Conservation (phyloP, 2,329 filamentous ascomycete genomes). For the Colletotrichum sidae region DNA sequence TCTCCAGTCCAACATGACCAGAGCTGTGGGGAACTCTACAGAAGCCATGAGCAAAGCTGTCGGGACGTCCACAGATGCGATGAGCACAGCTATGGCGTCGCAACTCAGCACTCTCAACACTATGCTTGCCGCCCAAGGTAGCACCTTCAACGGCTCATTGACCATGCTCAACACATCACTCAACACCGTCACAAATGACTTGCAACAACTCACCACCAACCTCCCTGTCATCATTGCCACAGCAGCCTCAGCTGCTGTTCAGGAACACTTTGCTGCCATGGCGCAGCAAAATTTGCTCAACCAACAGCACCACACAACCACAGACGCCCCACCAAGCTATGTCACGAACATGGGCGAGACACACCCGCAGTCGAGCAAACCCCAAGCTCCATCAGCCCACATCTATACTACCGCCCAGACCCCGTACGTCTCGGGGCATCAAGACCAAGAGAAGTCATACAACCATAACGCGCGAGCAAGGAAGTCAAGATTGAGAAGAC, state of each 20-base stretch:
- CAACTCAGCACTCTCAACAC: neutral
- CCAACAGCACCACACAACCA: neutral
- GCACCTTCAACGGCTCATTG: neutral
- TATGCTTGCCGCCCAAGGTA: neutral
- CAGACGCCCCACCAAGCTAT: slow-evolving; percentile 7
- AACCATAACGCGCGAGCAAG: neutral
- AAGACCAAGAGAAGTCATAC: neutral
- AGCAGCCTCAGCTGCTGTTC: too few species aligned
- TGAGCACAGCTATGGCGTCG: too few species aligned
- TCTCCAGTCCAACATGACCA: neutral
- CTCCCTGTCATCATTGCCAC: too few species aligned
- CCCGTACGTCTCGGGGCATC: neutral
- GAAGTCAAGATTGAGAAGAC: neutral
- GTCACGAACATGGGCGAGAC: neutral
- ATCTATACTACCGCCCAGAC: neutral
- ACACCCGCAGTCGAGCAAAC: neutral
- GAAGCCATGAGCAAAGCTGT: neutral
- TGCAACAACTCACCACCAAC: neutral
- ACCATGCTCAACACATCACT: slow-evolving; percentile 20
- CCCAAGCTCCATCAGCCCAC: too few species aligned
- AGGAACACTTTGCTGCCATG: neutral
- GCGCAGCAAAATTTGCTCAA: rapidly evolving
- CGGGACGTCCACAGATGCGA: too few species aligned
- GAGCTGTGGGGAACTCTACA: neutral
- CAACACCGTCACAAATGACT: neutral